Evolutionary conservation across 2,329 filamentous ascomycete genomes (phyloP), one percentile per base, ranked within the genome.

Genomic region (Aspergillus sp.): DNA sequence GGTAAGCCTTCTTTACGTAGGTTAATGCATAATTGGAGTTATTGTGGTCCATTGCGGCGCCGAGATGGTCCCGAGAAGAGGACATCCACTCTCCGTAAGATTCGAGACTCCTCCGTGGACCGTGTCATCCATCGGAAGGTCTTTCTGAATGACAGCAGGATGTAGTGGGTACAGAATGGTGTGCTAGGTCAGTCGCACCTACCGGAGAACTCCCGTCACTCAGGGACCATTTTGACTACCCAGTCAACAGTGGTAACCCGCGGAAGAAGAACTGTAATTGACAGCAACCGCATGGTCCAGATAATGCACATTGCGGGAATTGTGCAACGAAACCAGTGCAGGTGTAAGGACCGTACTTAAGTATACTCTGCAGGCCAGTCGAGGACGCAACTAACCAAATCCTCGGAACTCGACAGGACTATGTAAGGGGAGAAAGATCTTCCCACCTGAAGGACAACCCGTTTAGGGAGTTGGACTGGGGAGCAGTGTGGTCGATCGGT

Each of bases 381-480:
- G 10, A 17, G n/a, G n/a, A 30, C 25, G 8, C 47, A 30, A 48
- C 25, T 8, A 36, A 36, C 32, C 32, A 36, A 12, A 28, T 30
- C 47, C 21, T n/a, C 21, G 45, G 32, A 36, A n/a, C 19, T n/a
- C 10, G 28, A 30, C 28, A 30, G 28, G 28, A 30, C 12, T 21
- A 21, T 23, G 43, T 25, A 49, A n/a, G 45, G 45, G 25, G 47
- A 50, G n/a, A 50, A 25, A 32, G 47, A 50, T 30, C 47, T 30
- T 10, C 32, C 30, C 32, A 36, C 32, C 32, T 2, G 23, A 50
- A 15, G 47, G 25, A 4, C 9, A n/a, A 15, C n/a, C 15, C 4
- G 25, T 30, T 28, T 23, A n/a, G 25, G 25, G 10, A 36, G 32
- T 36, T 36, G 32, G 10, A 32, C 7, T 89, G 86, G 86, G 86